A percentile compares a stretch with the other conserved stretches of the same genome.
Conservation (phyloP, 441 rosid species). For the Flueggea neowawraea region DNA sequence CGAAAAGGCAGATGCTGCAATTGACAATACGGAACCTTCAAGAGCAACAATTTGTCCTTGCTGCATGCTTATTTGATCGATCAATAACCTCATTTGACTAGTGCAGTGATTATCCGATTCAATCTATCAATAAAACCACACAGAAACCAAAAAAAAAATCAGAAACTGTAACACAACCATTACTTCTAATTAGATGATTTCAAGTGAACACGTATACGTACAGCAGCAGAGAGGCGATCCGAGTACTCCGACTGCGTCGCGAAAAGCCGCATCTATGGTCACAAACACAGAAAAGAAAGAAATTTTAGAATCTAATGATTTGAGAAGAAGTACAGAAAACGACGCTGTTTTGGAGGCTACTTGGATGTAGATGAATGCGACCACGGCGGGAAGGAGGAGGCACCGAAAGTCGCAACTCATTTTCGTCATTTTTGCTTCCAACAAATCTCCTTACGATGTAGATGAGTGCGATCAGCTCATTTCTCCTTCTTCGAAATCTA, state of each 20-base stretch:
- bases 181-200: neutral
- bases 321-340: neutral
- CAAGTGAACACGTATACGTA: constrained; percentile 19
- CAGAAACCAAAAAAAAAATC: neutral
- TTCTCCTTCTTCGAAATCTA: no score
- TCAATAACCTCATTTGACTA: constrained; percentile 66
- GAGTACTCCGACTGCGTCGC: constrained; percentile 80
- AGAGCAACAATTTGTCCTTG: constrained; percentile 71
- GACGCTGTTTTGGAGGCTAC: constrained; percentile 18
- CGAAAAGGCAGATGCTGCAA: neutral
- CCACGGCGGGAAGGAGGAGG: constrained; percentile 79
- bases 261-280: constrained; percentile 72
- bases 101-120: constrained; percentile 83
- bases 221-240: constrained; percentile 81
- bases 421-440: constrained; percentile 27
- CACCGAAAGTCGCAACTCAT: constrained; percentile 66
- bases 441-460: no score
- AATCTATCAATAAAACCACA: constrained; percentile 33
- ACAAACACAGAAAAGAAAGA: constrained; percentile 5
- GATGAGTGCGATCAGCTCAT: no score
- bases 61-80: constrained; percentile 83
- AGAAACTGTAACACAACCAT: no score
- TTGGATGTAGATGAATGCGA: constrained; percentile 83
- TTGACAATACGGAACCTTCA: constrained; percentile 42
- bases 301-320: no score